These are phyloP conservation scores for Curvularia lunata DNA, from an alignment of 2,329 filamentous ascomycete species.

Conservation along the genomic window DNA sequence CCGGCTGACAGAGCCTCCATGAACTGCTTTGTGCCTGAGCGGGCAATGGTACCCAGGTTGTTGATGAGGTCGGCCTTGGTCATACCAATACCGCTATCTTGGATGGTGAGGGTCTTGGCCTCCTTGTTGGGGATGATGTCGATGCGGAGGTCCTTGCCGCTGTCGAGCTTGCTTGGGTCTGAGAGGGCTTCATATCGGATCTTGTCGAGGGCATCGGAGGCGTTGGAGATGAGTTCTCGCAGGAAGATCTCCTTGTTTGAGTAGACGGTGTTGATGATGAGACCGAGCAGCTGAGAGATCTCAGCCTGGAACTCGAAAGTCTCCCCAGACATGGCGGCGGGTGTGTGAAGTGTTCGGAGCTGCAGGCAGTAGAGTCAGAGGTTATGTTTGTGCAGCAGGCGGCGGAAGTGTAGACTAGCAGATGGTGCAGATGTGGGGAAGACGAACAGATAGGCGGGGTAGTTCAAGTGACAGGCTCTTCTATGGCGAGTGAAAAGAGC, in stretches of 20 bases:
- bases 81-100: conserved; percentile 99
- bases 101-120: conserved; percentile 96
- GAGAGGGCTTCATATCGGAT: conserved; percentile 98
- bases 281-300: conserved; percentile 99
- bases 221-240: conserved; percentile 97
- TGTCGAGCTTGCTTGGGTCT: conserved; percentile 95
- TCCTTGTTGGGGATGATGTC: conserved; percentile 99
- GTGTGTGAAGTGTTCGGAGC: conserved; percentile 26
- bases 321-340: conserved; percentile 76
- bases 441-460: conserved; percentile 30
- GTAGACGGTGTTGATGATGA: conserved; percentile 99
- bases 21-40: conserved; percentile 99
- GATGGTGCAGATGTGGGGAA: conserved; percentile 22
- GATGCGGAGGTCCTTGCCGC: conserved; percentile 96
- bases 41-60: conserved; percentile 99
- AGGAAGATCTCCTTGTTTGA: conserved; percentile 99
- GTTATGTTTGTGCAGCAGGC: conserved; percentile 2
- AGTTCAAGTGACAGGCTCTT: conserved; percentile 29
- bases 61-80: conserved; percentile 99
- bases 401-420: conserved; percentile 11
- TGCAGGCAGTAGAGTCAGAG: conserved; percentile 20
- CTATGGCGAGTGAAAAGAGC: conserved; percentile 28
- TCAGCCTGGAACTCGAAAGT: conserved; percentile 99
- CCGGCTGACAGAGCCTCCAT: conserved; percentile 99
- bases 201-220: conserved; percentile 99